These are phyloP conservation scores for Haplographium delicatum DNA, from an alignment of 495 filamentous ascomycete species.

Conservation along the genomic window DNA sequence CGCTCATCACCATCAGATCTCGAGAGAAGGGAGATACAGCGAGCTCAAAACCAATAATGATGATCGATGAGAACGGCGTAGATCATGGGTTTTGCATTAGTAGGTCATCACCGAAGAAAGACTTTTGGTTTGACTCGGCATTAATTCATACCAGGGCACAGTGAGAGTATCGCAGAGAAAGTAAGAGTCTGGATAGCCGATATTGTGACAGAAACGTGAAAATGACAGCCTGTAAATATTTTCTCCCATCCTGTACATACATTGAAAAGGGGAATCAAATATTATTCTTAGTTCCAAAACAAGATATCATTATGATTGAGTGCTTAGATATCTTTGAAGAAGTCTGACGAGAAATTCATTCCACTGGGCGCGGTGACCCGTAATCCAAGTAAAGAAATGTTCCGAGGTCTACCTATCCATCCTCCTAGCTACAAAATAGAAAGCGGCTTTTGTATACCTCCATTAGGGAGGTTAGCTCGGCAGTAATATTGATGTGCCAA, in stretches of 20 bases:
- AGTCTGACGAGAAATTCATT: no score
- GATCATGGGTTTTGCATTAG: slow-evolving; percentile 81
- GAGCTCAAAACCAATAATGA: slow-evolving; percentile 54
- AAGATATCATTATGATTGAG: no score
- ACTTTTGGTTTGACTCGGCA: neutral
- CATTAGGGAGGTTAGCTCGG: neutral
- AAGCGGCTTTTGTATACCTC: slow-evolving; percentile 1
- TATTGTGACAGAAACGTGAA: slow-evolving; percentile 31
- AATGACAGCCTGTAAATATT: no score
- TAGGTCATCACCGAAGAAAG: slow-evolving; percentile 35
- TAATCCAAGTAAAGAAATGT: neutral
- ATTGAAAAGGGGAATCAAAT: no score
- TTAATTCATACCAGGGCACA: slow-evolving; percentile 44
- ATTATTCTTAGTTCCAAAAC: no score
- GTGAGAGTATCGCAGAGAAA: slow-evolving; percentile 60
- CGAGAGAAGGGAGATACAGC: slow-evolving; percentile 26
- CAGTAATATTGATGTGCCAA: slow-evolving; percentile 17
- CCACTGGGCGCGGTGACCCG: no score
- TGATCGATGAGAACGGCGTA: slow-evolving; percentile 66
- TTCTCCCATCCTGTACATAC: no score
- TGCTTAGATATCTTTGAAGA: no score
- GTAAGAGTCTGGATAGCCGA: slow-evolving; percentile 56
- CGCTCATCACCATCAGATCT: slow-evolving; percentile 54
- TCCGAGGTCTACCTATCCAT: slow-evolving; percentile 12
- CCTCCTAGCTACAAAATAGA: slow-evolving; percentile 1